Percentiles rank a stretch among this genome's conserved stretches.
These are phyloP conservation scores for Phytophthora idaei DNA, from an alignment of 352 stramenopile genomes.

Conservation along the genomic window DNA sequence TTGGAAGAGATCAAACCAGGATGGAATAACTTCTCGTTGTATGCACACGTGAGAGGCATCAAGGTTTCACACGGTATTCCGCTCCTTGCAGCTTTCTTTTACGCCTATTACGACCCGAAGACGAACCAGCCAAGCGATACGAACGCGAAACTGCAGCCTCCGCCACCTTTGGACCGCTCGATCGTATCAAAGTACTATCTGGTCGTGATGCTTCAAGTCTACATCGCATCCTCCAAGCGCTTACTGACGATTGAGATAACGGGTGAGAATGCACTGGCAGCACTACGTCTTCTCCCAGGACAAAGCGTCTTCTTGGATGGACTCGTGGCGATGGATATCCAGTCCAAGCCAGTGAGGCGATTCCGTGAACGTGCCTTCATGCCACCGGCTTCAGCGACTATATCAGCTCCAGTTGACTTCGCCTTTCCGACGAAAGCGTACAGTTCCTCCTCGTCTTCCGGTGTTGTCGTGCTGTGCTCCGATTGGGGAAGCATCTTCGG, in stretches of 20 bases:
- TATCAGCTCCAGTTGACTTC: slow-evolving; percentile 20
- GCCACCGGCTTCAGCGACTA: slow-evolving; percentile 1
- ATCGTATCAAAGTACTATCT: slow-evolving; percentile 73
- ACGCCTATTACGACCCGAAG: slow-evolving; percentile 71
- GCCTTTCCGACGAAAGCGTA: slow-evolving; percentile 45
- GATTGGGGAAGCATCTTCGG: slow-evolving; percentile 74
- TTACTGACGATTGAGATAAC: slow-evolving; percentile 60
- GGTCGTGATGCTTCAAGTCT: slow-evolving; percentile 66
- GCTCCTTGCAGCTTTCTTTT: slow-evolving; percentile 71
- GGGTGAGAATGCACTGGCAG: slow-evolving; percentile 47
- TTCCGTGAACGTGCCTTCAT: slow-evolving; percentile 29
- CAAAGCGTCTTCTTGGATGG: slow-evolving; percentile 62
- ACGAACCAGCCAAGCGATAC: slow-evolving; percentile 37
- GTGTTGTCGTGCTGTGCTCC: slow-evolving; percentile 58
- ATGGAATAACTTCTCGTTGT: slow-evolving; percentile 60
- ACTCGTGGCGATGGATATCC: slow-evolving; percentile 56
- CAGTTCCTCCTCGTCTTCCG: slow-evolving; percentile 12
- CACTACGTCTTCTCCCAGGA: slow-evolving; percentile 47
- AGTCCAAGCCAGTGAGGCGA: slow-evolving; percentile 28
- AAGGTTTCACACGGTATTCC: slow-evolving; percentile 65
- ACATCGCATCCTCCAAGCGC: slow-evolving; percentile 46
- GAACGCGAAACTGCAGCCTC: slow-evolving; percentile 1
- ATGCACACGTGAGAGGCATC: slow-evolving; percentile 55
- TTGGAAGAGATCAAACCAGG: slow-evolving; percentile 40
- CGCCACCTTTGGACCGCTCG: slow-evolving; percentile 42